A percentile compares a stretch with the other conserved stretches of the same genome.
Evolutionary conservation across 805 yeast species (phyloP).

Genomic region (Tetrapisispora arboricola): DNA sequence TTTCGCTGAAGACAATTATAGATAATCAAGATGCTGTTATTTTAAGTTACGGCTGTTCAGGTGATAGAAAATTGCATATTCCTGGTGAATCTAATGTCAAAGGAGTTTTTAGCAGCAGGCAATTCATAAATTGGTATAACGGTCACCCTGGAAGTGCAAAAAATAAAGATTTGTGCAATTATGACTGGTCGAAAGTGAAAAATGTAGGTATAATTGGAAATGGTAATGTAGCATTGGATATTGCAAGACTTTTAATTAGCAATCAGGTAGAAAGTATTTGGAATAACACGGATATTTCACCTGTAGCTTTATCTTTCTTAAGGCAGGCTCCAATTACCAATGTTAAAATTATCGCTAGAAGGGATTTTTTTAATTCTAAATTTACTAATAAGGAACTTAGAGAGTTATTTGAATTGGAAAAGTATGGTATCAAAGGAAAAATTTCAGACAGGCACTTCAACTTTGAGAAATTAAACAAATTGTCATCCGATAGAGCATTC

Average conservation of each 20-base stretch:
- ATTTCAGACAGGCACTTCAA: constrained; percentile 32
- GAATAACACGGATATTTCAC: constrained; percentile 62
- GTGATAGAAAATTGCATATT: constrained; percentile 40
- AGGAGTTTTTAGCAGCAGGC: constrained; percentile 71
- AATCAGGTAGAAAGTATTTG: constrained; percentile 41
- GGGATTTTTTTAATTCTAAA: constrained; percentile 79
- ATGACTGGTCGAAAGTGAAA: constrained; percentile 51
- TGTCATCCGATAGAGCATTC: constrained; percentile 40
- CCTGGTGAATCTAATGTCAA: constrained; percentile 46
- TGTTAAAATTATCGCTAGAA: constrained; percentile 70
- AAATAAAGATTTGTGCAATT: constrained; percentile 32
- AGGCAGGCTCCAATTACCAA: constrained; percentile 43
- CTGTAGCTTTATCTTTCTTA: constrained; percentile 47
- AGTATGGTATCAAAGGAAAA: constrained; percentile 40
- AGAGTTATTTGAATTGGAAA: constrained; percentile 59
- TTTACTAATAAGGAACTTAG: constrained; percentile 88
- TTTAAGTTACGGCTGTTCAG: constrained; percentile 75
- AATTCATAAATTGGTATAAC: constrained; percentile 94
- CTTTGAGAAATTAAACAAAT: constrained; percentile 16
- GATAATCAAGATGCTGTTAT: constrained; percentile 62
- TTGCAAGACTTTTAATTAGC: constrained; percentile 68
- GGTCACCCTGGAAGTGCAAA: constrained; percentile 55
- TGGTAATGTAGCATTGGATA: constrained; percentile 92
- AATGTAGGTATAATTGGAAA: constrained; percentile 83
- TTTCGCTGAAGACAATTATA: constrained; percentile 40